Evolutionary conservation across 495 filamentous ascomycete species (phyloP), one percentile per base, ranked within the genome.

Genomic region (Trichoderma gamsii): DNA sequence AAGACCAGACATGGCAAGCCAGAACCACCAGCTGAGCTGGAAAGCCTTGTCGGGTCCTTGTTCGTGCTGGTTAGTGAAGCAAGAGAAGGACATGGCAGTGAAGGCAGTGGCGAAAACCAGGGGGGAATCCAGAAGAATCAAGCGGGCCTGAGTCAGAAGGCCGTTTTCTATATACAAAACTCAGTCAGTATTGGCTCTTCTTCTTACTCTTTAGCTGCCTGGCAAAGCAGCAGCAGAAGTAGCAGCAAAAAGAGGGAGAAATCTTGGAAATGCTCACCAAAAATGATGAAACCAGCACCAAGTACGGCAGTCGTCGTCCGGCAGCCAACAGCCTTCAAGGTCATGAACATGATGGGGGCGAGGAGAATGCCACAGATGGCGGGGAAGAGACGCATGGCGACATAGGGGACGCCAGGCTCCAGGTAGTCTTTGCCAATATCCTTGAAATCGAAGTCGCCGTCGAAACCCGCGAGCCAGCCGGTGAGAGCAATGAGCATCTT

Each of bases 351-450:
- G 72, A 89, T 88, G 9, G 96, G 92, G 32, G 95, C 90, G 43
- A 94, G 87, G 65, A 93, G 74, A 67, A 97, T 88, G 75, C 95
- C 95, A 71, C 91, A 85, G 68, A 98, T 78, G 38, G 95, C 95
- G 0, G 95, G 95, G 69, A 97, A 86, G 81, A 98, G 75, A 75
- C 95, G 89, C 95, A 99, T 99, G 51, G 95, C 92, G 21, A 99
- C 96, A 80, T 98, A 99, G 15, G 95, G 95, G 61, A 99, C 95
- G 25, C 89, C 88, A 0, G 96, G 92, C 78, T 94, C 96, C 63
- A 98, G 75, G 73, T 99, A 99, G 75, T 99, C 95, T 81, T 97
- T 97, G 73, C 95, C 95, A 82, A 99, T 99, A 72, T 99, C 96
- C 82, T 99, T 99, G 83, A 99, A 99, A 76, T 99, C 95, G 70